Conservation (phyloP, 129 eudicot genomes). For the Centaurea solstitialis region DNA sequence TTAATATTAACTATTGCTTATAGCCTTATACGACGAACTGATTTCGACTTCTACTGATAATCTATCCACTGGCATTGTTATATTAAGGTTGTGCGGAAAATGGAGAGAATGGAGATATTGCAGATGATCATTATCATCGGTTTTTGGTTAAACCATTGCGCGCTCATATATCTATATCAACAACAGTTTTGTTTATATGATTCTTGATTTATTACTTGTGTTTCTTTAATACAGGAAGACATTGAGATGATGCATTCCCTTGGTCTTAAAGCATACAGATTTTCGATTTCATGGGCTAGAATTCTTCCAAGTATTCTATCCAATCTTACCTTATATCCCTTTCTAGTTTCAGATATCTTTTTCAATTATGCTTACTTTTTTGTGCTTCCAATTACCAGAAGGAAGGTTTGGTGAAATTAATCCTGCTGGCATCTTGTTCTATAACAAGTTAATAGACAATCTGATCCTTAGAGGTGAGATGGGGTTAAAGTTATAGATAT, state of each 20-base stretch:
- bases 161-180: neutral
- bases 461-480: slow-evolving; percentile 69
- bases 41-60: neutral
- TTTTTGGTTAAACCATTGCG: slow-evolving; percentile 50
- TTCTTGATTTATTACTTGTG: neutral
- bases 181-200: neutral
- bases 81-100: slow-evolving; percentile 26
- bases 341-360: neutral
- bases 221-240: slow-evolving; percentile 54
- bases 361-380: neutral
- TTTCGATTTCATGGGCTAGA: slow-evolving; percentile 28
- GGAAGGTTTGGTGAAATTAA: slow-evolving; percentile 73
- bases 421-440: slow-evolving; percentile 53
- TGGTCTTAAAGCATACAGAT: slow-evolving; percentile 66
- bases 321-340: neutral
- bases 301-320: slow-evolving; percentile 60
- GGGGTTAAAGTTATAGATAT: too few relatives aligned
- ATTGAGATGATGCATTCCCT: slow-evolving; percentile 68
- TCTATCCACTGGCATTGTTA: neutral
- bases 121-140: slow-evolving; percentile 32
- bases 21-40: neutral
- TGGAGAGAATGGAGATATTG: slow-evolving; percentile 52
- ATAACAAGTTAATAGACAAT: slow-evolving; percentile 58
- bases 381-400: slow-evolving; percentile 3
- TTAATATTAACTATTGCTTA: neutral